Evolutionary conservation across 257 asterid species (phyloP).

Genomic region (Striga asiatica): DNA sequence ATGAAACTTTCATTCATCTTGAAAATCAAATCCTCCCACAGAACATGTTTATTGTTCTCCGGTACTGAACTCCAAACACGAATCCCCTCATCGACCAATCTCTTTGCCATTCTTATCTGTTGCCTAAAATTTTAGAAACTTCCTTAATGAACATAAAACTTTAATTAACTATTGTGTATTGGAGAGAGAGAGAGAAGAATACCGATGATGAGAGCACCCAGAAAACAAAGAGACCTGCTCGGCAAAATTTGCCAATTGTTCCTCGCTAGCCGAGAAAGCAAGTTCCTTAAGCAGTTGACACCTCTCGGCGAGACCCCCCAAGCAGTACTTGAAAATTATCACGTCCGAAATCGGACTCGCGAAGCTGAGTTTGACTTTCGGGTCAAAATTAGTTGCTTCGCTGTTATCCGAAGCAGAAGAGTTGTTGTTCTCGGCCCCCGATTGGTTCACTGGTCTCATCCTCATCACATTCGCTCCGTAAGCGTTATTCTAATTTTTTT

Average conservation of each 20-base stretch:
- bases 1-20: conserved; percentile 44
- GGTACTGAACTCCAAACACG: conserved; percentile 63
- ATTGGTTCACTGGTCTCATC: conserved; percentile 33
- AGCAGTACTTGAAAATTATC: conserved; percentile 71
- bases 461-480: conserved; percentile 24
- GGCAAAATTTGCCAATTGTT: conserved; percentile 47
- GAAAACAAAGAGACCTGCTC: conserved; percentile 68
- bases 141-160: conserved; percentile 13
- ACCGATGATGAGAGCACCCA: conserved; percentile 91
- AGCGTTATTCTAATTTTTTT: conserved; percentile 35
- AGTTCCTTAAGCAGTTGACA: conserved; percentile 72
- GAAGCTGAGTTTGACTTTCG: conserved; percentile 23
- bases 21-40: conserved; percentile 55
- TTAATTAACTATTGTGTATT: background rate
- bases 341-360: conserved; percentile 50
- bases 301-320: conserved; percentile 67
- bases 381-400: conserved; percentile 43
- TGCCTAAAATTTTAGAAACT: conserved; percentile 36
- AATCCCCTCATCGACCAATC: conserved; percentile 64
- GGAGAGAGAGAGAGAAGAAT: conserved; percentile 13
- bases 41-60: conserved; percentile 40
- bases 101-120: conserved; percentile 65
- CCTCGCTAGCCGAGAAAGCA: conserved; percentile 44
- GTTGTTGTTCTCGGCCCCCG: conserved; percentile 28
- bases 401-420: conserved; percentile 54